Evolutionary conservation across 257 asterid species (phyloP).

Genomic region (Scutellaria barbata): DNA sequence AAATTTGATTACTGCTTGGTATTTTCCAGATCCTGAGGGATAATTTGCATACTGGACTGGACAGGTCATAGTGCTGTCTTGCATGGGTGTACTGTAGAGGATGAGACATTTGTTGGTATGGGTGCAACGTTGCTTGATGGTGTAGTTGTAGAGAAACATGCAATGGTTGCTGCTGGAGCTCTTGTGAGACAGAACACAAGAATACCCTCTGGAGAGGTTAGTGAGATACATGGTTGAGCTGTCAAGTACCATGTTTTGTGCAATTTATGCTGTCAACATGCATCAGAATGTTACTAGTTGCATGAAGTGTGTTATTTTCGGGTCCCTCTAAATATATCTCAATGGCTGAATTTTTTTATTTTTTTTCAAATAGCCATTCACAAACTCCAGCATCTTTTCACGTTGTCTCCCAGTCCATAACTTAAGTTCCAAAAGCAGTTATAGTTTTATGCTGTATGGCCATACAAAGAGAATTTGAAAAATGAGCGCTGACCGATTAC

Average conservation of each 20-base stretch:
- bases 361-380: background rate
- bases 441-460: background rate
- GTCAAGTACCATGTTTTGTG: background rate
- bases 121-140: conserved; percentile 98
- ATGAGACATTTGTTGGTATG: conserved; percentile 93
- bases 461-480: background rate
- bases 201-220: conserved; percentile 89
- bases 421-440: conserved; percentile 3
- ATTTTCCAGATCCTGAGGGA: conserved; percentile 21
- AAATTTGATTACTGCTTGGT: conserved; percentile 13
- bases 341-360: background rate
- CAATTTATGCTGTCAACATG: background rate
- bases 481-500: conserved; percentile 13
- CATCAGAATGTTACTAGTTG: conserved; percentile 5
- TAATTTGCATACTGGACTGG: conserved; percentile 34
- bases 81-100: conserved; percentile 96
- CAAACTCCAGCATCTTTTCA: background rate
- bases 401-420: conserved; percentile 7
- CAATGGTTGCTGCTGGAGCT: conserved; percentile 99
- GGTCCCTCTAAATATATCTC: conserved; percentile 17
- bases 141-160: conserved; percentile 84
- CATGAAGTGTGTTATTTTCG: conserved; percentile 15
- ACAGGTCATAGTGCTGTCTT: conserved; percentile 91
- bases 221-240: conserved; percentile 30
- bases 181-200: conserved; percentile 93